Evolutionary conservation across 106 monocot species (phyloP).

Genomic region (Apostasia ramifera): DNA sequence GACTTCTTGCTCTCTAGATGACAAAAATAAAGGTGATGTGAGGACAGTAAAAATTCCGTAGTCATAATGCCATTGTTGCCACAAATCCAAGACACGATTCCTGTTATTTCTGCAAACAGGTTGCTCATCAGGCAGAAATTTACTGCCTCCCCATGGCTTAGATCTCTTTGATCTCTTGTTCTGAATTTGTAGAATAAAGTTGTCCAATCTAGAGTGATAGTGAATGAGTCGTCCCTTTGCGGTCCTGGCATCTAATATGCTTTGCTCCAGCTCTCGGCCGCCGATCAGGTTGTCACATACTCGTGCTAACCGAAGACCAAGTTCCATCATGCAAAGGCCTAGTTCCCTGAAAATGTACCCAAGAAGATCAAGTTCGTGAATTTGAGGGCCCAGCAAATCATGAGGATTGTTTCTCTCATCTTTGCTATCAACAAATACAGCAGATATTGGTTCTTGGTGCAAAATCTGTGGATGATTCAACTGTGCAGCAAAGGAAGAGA

Average conservation of each 20-base stretch:
- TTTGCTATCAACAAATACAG: neutral
- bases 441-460: constrained; percentile 3
- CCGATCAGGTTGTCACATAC: constrained; percentile 68
- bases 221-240: constrained; percentile 93
- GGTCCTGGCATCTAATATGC: constrained; percentile 51
- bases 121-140: neutral
- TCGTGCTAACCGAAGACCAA: constrained; percentile 66
- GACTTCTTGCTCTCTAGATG: constrained; percentile 13
- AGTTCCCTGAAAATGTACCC: constrained; percentile 55
- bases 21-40: constrained; percentile 73
- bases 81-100: constrained; percentile 35
- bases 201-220: constrained; percentile 69
- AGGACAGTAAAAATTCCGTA: constrained; percentile 92
- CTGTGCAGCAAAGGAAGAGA: constrained; percentile 79
- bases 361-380: constrained; percentile 37
- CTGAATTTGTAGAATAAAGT: constrained; percentile 34
- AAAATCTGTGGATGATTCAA: constrained; percentile 30
- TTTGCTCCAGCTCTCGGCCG: constrained; percentile 44
- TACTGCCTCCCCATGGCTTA: constrained; percentile 2
- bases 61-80: constrained; percentile 99
- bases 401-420: neutral
- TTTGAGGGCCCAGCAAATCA: constrained; percentile 3
- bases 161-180: constrained; percentile 24
- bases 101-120: neutral
- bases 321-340: constrained; percentile 79